phyloP scores from a whole-genome alignment of 305 asterid genomes.

The Plantago coronopus region DNA sequence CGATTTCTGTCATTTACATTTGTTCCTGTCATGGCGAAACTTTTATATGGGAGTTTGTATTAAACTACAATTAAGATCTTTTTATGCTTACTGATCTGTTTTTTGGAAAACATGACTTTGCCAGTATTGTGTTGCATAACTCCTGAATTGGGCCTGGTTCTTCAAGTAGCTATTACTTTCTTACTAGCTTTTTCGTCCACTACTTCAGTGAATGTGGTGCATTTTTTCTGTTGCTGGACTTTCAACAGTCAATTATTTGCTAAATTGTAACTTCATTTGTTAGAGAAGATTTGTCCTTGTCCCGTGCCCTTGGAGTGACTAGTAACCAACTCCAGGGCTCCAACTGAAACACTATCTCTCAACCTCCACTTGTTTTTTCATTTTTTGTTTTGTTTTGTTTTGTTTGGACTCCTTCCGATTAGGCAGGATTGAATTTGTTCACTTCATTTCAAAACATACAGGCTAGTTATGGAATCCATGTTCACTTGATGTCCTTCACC shows the following conservation, averaged over 20 bases:
- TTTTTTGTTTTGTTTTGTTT: too few species aligned
- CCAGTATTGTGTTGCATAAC: conserved; percentile 6
- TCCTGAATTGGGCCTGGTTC: conserved; percentile 1
- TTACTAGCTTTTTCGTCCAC: conserved; percentile 5
- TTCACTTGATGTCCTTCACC: too few species aligned
- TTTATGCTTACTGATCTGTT: conserved; percentile 17
- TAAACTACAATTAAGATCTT: neutral
- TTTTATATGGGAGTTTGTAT: too few species aligned
- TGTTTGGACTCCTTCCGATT: too few species aligned
- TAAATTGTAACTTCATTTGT: neutral
- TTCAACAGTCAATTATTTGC: neutral
- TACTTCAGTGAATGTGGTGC: neutral
- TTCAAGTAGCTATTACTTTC: neutral
- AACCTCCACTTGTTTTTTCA: too few species aligned
- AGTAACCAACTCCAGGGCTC: too few species aligned
- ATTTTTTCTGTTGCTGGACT: neutral
- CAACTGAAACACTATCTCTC: too few species aligned
- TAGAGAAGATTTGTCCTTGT: too few species aligned
- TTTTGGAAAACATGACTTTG: conserved; percentile 11
- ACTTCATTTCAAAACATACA: too few species aligned
- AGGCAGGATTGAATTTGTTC: too few species aligned
- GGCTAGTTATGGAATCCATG: too few species aligned
- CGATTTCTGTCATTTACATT: conserved; percentile 8
- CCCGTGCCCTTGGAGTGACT: too few species aligned
- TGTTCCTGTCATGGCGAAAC: neutral